Base-by-base conservation (phyloP, 2,329 filamentous ascomycete genomes). In the Aphanoascus verrucosus region DNA sequence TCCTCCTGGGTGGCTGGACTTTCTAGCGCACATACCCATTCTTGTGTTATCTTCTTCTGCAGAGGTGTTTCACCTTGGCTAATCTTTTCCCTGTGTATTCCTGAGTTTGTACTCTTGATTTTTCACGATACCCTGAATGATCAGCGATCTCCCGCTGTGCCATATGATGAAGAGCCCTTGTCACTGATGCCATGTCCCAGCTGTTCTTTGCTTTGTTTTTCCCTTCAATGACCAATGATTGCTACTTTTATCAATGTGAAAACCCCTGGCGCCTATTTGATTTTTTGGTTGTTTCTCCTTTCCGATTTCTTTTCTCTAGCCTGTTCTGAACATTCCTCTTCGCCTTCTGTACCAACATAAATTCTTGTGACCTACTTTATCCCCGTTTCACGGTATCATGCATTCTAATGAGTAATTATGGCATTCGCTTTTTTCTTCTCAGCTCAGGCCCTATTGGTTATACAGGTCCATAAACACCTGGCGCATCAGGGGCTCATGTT, bases 41-140 rank as follows among this genome's bases (percentile, higher is more conserved):
- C n/a, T 14, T 40, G 32, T 44, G 49, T 5, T 44, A 20, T 23
- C n/a, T 51, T 37, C 23, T 6, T 35, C 20, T 52, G 41, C 35
- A 46, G 6, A 40, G 34, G 9, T 32, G 32, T 20, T 35, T 17
- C 17, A 31, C 40, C 31, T 43, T 46, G 50, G 50, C 14, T 46
- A 46, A 38, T 28, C 23, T 38, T 15, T 28, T 38, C 41, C 32
- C 20, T 45, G 23, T 49, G 51, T 14, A 43, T 48, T 20, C 43
- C 43, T 53, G 44, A 28, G 5, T 34, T 40, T 46, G 40, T 23
- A 28, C 40, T 35, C 28, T 41, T 48, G 44, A 20, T 31, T 48
- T n/a, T 43, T 40, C 23, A 53, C 20, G 45, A 52, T 52, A 52
- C 49, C 49, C 49, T 52, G 48, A 50, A 50, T 35, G 20, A 42